phyloP scores from a whole-genome alignment of 768 basidiomycete genomes.

The Macrocybe gigantea region DNA sequence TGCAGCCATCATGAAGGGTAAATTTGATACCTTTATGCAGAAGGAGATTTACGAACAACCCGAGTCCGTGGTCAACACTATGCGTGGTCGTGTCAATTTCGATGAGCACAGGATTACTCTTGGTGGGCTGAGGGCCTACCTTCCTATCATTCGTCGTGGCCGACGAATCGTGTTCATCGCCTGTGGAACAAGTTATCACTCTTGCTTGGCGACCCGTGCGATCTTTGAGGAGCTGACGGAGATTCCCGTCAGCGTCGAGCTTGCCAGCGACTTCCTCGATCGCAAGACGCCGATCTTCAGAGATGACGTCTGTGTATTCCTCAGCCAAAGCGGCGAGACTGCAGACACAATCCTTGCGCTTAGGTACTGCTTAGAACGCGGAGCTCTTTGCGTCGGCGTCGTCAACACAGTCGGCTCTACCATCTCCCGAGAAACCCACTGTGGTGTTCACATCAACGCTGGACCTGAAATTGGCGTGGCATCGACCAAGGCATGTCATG shows the following conservation, averaged over 20 bases:
- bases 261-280: conserved; percentile 98
- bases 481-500: conserved; percentile 76
- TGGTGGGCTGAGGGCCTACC: conserved; percentile 91
- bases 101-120: conserved; percentile 88
- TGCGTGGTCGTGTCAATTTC: conserved; percentile 99
- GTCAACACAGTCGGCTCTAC: conserved; percentile 99
- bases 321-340: conserved; percentile 97
- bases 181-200: conserved; percentile 99
- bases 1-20: conserved; percentile 99
- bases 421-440: conserved; percentile 96
- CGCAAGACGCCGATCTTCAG: conserved; percentile 99
- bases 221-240: conserved; percentile 99
- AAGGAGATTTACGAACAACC: conserved; percentile 99
- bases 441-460: conserved; percentile 99
- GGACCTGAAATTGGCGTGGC: conserved; percentile 99
- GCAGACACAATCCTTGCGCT: conserved; percentile 96
- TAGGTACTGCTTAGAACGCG: conserved; percentile 94
- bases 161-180: conserved; percentile 94
- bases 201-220: conserved; percentile 90
- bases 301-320: conserved; percentile 94
- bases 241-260: conserved; percentile 94
- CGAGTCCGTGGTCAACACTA: conserved; percentile 99
- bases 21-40: conserved; percentile 99
- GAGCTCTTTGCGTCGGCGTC: conserved; percentile 94
- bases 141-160: conserved; percentile 92